Evolutionary conservation across 179 eudicot genomes (phyloP).

Genomic region (Dionaea muscipula): DNA sequence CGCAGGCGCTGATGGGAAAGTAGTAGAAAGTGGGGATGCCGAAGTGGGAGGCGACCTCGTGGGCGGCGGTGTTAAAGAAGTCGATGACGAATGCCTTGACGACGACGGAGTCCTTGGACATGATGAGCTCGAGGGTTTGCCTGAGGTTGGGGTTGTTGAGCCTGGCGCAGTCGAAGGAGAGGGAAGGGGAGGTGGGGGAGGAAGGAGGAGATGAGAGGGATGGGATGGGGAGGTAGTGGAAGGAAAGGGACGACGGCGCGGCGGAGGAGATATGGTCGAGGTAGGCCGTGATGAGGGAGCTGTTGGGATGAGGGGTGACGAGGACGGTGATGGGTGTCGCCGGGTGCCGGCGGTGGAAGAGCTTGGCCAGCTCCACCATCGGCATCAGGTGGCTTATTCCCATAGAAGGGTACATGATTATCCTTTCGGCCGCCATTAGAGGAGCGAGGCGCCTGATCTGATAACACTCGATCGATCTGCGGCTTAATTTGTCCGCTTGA

Average conservation of each 20-base stretch:
- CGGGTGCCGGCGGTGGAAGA: not conserved
- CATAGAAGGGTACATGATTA: constrained; percentile 3
- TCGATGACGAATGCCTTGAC: not conserved
- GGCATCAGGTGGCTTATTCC: constrained; percentile 6
- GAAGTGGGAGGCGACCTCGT: not conserved
- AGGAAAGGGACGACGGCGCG: constrained; percentile 25
- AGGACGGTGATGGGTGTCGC: constrained; percentile 1
- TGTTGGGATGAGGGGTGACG: constrained; percentile 3
- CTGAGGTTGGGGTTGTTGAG: constrained; percentile 3
- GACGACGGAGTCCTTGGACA: not conserved
- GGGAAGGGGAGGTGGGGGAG: not conserved
- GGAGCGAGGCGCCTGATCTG: too few species aligned
- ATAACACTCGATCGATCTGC: too few species aligned
- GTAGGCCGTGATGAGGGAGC: constrained; percentile 3
- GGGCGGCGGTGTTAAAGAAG: constrained; percentile 6
- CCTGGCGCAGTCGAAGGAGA: not conserved
- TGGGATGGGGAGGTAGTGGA: constrained; percentile 25
- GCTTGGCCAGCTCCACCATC: constrained; percentile 8
- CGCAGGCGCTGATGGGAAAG: constrained; percentile 3
- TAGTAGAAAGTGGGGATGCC: constrained; percentile 1
- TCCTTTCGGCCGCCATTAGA: not conserved
- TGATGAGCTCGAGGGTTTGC: not conserved
- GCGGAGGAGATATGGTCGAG: constrained; percentile 19
- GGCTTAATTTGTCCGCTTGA: too few species aligned
- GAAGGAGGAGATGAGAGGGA: not conserved